These are phyloP conservation scores for Eryngium alpinum DNA, from an alignment of 140 eudicot genomes.

Conservation along the genomic window DNA sequence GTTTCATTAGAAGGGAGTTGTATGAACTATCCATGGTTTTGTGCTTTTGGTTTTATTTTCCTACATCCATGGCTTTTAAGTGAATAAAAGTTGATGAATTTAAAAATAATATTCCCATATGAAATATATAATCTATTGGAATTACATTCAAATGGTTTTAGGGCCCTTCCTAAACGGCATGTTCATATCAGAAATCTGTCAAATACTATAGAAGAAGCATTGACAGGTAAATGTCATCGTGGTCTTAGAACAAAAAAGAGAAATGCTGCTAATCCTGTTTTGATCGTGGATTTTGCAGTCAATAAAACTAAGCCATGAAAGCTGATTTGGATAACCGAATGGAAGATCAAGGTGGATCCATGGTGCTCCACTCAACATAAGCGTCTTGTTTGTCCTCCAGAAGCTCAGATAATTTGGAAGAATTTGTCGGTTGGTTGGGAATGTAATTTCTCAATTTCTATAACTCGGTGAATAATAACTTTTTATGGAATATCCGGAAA, in stretches of 20 bases:
- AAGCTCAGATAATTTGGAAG: conserved; percentile 58
- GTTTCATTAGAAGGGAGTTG: no score
- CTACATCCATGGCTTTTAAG: no score
- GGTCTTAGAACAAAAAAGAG: conserved; percentile 32
- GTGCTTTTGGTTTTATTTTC: no score
- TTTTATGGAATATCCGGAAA: conserved; percentile 47
- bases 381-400: conserved; percentile 44
- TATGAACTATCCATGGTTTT: no score
- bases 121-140: conserved; percentile 32
- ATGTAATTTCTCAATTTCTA: conserved; percentile 68
- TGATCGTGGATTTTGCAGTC: conserved; percentile 34
- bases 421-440: conserved; percentile 65
- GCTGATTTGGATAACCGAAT: conserved; percentile 38
- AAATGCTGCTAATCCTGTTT: conserved; percentile 23
- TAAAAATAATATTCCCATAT: no score
- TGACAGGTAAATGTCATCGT: conserved; percentile 68
- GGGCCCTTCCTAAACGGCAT: conserved; percentile 66
- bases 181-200: conserved; percentile 55
- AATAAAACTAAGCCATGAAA: conserved; percentile 24
- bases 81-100: no score
- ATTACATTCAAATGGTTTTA: conserved; percentile 32
- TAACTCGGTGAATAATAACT: conserved; percentile 57
- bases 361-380: conserved; percentile 27
- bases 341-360: conserved; percentile 35
- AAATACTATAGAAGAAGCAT: conserved; percentile 88